A percentile compares a stretch with the other conserved stretches of the same genome.
Conservation (phyloP, 2,329 filamentous ascomycete genomes). For the Xylariaceae sp. region DNA sequence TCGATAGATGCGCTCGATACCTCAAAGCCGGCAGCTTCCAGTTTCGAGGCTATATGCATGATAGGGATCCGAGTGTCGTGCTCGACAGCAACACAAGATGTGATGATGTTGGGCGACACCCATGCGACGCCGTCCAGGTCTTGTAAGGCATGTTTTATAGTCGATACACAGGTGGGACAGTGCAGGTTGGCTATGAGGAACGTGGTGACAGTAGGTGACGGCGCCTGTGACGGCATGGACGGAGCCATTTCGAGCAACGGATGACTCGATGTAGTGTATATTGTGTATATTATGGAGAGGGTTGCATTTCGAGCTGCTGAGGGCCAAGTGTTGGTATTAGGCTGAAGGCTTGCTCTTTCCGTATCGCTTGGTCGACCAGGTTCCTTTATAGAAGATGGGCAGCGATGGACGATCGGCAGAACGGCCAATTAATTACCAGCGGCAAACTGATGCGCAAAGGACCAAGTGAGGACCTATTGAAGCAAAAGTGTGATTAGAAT, state of each 20-base stretch:
- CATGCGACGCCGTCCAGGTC: constrained; percentile 46
- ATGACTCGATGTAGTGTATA: constrained; percentile 9
- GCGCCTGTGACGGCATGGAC: constrained; percentile 19
- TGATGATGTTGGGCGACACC: constrained; percentile 69
- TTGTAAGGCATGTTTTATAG: constrained; percentile 60
- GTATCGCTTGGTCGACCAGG: too few relatives aligned
- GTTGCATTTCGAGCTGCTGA: constrained; percentile 6
- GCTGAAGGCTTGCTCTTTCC: constrained; percentile 6
- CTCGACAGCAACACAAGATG: constrained; percentile 57
- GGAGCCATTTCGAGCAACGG: constrained; percentile 21
- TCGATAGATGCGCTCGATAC: constrained; percentile 47
- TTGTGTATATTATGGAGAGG: constrained; percentile 14
- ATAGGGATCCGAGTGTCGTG: constrained; percentile 49
- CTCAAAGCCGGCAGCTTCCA: constrained; percentile 59
- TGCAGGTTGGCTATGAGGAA: constrained; percentile 74
- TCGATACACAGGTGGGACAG: constrained; percentile 70
- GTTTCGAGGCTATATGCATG: constrained; percentile 41
- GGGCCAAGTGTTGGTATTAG: constrained; percentile 8
- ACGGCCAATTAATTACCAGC: too few relatives aligned
- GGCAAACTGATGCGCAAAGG: too few relatives aligned
- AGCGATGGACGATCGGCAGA: too few relatives aligned
- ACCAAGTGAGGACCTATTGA: too few relatives aligned
- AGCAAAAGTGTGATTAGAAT: too few relatives aligned
- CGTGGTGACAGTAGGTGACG: constrained; percentile 51
- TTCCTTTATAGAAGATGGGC: too few relatives aligned